Percentiles rank a stretch among this genome's conserved stretches.
These are phyloP conservation scores for Pleoardoris graminearum DNA, from an alignment of 2,329 filamentous ascomycete species.

Conservation along the genomic window DNA sequence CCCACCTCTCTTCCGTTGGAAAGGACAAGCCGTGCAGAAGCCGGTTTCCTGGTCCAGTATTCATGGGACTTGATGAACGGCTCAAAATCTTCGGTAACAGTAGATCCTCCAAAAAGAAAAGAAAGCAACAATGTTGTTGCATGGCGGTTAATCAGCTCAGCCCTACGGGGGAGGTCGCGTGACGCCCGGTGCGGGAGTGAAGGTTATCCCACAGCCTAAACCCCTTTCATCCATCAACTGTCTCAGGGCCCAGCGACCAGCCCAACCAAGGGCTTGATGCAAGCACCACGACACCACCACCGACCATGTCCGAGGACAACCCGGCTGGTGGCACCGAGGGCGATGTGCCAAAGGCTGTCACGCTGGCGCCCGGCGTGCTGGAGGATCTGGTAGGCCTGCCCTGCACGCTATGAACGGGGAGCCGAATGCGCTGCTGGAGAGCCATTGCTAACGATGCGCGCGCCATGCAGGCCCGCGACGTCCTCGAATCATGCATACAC, in stretches of 20 bases:
- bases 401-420: conserved; percentile 4
- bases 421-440: conserved; percentile 14
- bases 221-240: conserved; percentile 14
- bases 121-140: not conserved
- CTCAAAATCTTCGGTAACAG: no score
- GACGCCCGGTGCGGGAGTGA: conserved; percentile 5
- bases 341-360: conserved; percentile 29
- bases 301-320: conserved; percentile 45
- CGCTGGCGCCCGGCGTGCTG: conserved; percentile 33
- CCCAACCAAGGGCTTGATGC: conserved; percentile 13
- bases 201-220: not conserved
- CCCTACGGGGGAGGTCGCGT: conserved; percentile 1
- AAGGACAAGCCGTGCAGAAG: no score
- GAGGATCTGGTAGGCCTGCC: conserved; percentile 35
- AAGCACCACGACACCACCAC: conserved; percentile 19
- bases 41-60: no score
- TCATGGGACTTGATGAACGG: no score
- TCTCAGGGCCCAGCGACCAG: conserved; percentile 15
- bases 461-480: conserved; percentile 40
- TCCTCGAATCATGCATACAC: conserved; percentile 75
- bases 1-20: no score
- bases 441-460: conserved; percentile 30
- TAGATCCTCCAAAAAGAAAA: no score
- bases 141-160: not conserved
- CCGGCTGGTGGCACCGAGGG: conserved; percentile 35